Evolutionary conservation across 2,329 filamentous ascomycete genomes (phyloP).

Genomic region (Aureobasidium sp.): DNA sequence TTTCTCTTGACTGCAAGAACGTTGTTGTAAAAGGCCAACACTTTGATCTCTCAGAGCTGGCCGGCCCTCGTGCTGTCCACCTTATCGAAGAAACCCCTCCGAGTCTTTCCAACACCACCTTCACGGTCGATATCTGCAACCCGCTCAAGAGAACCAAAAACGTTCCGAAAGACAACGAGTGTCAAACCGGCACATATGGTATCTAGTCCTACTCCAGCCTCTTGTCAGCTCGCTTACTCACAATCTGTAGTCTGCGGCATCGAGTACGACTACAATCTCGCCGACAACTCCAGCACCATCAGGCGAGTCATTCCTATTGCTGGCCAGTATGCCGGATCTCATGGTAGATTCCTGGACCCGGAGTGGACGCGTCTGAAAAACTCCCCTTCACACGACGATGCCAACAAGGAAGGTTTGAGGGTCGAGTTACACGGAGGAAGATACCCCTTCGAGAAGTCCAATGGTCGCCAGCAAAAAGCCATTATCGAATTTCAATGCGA

Average conservation of each 20-base stretch:
- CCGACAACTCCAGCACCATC: conserved; percentile 41
- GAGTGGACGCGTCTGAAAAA: conserved; percentile 57
- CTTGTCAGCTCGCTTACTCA: background rate
- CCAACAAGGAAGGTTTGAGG: conserved; percentile 61
- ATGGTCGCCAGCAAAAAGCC: conserved; percentile 55
- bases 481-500: conserved; percentile 84
- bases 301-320: conserved; percentile 62
- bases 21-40: conserved; percentile 49
- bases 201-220: conserved; percentile 19
- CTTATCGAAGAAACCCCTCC: conserved; percentile 39
- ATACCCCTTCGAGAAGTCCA: conserved; percentile 41
- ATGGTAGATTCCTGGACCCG: conserved; percentile 54
- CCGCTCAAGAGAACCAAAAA: conserved; percentile 55
- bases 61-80: conserved; percentile 61
- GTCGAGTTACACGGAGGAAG: conserved; percentile 56
- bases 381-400: conserved; percentile 55
- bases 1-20: conserved; percentile 54
- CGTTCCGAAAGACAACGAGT: conserved; percentile 48
- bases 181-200: conserved; percentile 62
- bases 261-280: conserved; percentile 45
- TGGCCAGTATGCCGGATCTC: conserved; percentile 54
- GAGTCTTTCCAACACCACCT: conserved; percentile 62
- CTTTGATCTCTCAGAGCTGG: conserved; percentile 57
- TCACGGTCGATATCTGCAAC: conserved; percentile 69
- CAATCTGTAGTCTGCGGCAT: conserved; percentile 61